These are phyloP conservation scores for Ichthyophonus hoferi DNA, from an alignment of 208 protist species.

Conservation along the genomic window DNA sequence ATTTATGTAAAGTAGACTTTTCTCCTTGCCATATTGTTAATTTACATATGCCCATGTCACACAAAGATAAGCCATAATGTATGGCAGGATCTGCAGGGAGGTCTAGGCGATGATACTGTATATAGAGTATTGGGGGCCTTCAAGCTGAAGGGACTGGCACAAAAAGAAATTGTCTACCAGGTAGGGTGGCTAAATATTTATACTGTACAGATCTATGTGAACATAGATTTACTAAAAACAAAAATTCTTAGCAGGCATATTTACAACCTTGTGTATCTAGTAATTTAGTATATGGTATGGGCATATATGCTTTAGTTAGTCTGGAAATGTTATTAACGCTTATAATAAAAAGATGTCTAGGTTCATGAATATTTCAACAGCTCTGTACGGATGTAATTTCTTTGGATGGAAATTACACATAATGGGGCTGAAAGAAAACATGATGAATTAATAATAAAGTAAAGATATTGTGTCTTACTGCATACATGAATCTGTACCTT, in stretches of 20 bases:
- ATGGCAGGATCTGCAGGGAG: not conserved
- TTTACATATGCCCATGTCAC: not conserved
- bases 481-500: no score
- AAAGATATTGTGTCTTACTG: no score
- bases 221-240: not conserved
- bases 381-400: no score
- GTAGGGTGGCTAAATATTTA: not conserved
- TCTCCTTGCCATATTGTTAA: not conserved
- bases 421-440: no score
- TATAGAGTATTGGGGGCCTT: not conserved
- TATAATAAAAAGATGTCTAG: not conserved
- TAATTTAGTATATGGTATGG: not conserved
- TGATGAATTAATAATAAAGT: no score
- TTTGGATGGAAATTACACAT: no score
- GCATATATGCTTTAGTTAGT: not conserved
- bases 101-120: not conserved
- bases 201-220: not conserved
- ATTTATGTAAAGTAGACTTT: not conserved
- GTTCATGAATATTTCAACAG: no score
- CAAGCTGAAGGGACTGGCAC: slow-evolving; percentile 7
- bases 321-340: not conserved
- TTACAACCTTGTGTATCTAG: not conserved
- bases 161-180: slow-evolving; percentile 13
- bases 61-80: slow-evolving; percentile 13
- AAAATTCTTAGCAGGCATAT: not conserved